phyloP scores from a whole-genome alignment of 805 yeast species.

The Pichia pseudocactophila region DNA sequence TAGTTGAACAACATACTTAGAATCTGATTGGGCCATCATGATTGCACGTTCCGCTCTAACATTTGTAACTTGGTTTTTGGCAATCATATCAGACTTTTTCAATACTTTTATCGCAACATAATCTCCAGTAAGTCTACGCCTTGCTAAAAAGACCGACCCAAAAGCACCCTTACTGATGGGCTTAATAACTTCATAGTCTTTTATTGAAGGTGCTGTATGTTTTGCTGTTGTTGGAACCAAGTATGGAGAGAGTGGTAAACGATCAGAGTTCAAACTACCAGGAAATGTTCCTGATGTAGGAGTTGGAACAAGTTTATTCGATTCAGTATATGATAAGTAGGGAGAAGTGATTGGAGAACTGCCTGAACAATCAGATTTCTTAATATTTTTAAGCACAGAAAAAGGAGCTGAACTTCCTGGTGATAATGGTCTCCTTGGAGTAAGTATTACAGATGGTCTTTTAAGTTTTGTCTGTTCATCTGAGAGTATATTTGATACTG shows the following conservation, averaged over 20 bases:
- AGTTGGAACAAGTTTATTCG: constrained; percentile 1
- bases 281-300: neutral
- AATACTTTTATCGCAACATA: constrained; percentile 90
- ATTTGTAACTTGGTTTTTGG: constrained; percentile 91
- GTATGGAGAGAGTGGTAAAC: constrained; percentile 74
- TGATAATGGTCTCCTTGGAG: constrained; percentile 7
- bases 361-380: constrained; percentile 8
- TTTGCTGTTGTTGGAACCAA: constrained; percentile 55
- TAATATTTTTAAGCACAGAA: constrained; percentile 48
- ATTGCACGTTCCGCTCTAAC: constrained; percentile 93
- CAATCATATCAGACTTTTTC: constrained; percentile 90
- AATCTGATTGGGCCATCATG: constrained; percentile 94
- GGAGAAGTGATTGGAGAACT: constrained; percentile 40
- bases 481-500: constrained; percentile 11
- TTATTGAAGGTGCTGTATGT: constrained; percentile 58
- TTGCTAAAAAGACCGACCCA: constrained; percentile 87
- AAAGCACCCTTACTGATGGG: constrained; percentile 97
- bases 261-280: constrained; percentile 20
- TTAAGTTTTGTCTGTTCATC: constrained; percentile 11
- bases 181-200: constrained; percentile 82
- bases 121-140: constrained; percentile 81
- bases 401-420: constrained; percentile 44
- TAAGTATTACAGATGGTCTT: constrained; percentile 2
- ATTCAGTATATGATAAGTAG: constrained; percentile 39
- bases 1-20: constrained; percentile 86